Evolutionary conservation across 495 filamentous ascomycete species (phyloP), one percentile per base, ranked within the genome.

Genomic region (Penicilliopsis zonata): DNA sequence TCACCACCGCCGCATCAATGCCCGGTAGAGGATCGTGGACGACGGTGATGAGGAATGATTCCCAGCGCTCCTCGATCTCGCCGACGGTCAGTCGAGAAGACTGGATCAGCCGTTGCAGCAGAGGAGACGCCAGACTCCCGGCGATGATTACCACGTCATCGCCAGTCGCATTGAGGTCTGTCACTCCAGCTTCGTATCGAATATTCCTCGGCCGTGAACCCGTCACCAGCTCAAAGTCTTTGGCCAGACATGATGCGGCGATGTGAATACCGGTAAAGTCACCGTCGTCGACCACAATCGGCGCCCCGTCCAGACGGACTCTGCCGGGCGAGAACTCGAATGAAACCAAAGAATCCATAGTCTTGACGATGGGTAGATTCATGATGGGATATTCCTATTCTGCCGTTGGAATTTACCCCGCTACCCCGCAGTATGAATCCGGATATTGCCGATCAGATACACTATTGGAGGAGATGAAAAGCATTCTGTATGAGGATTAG

Each of bases 151-250:
- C 68, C 17, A 4, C 10, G 13, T 18, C 33, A 17, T 25, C 12
- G 3, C 14, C 13, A 25, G 13, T 18, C 17, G 14, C 9, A 16
- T 6, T 63, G 53, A 9, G 4, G 25, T 41, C 44, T 0, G 59
- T 52, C 8, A 67, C 60, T 4, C 44, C 36, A 34, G n/a, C n/a
- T n/a, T n/a, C n/a, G n/a, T n/a, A n/a, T 57, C 50, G 37, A 54
- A 50, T 19, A 57, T 52, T 30, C 35, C 19, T n/a, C 19, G n/a
- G n/a, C n/a, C 3, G 38, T 53, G 13, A 46, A 33, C 75, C 74
- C 7, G 76, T 80, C 3, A 81, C 78, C 10, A 70, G 66, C 8
- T 75, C 72, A 53, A 86, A 82, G 56, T 86, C 81, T n/a, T 58
- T 48, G 1, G 78, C 70, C 2, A 86, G 61, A 43, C 80, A 74